Evolutionary conservation across 345 rosid species (phyloP), one percentile per base, ranked within the genome.

Genomic region (Gossypium arboreum): DNA sequence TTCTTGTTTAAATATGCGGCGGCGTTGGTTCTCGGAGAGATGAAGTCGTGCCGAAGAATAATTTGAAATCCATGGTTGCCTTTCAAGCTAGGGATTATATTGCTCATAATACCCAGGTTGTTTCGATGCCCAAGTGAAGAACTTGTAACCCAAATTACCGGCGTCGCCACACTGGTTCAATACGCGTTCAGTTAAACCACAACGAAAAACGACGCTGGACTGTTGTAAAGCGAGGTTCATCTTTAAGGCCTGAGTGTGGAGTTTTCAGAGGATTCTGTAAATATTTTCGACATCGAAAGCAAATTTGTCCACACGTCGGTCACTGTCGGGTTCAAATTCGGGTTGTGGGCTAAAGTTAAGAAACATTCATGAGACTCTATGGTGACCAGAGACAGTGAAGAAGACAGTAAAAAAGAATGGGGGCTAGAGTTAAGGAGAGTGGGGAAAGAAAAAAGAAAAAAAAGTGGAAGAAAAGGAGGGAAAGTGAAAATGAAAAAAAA

Each of bases 131-230:
- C 97, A 91, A 3, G 82, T 86, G 73, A 87, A 91, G 85, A 90
- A 93, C 66, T 81, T 87, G 75, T 91, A 93, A 50, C 94, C 98
- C 34, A 95, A 78, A 84, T 79, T 91, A 74, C 99, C 94, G 0
- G 93, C 98, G 76, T 91, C 96, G 0, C 99, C 97, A 10, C 98
- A 95, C 16, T 98, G 97, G 80, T 84, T 90, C 75, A 95, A 57
- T 8, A 95, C 97, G 8, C 96, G 91, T 75, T 90, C 97, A 3
- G 90, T 87, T 41, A 95, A 84, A 2, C 98, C 94, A 7, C 83
- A 76, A 22, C 93, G 90, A 77, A 88, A 75, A 27, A 80, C 80
- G 34, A 95, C 77, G 73, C 99, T 96, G 16, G 97, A 91, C 63
- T 90, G 87, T 68, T 86, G 85, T 51, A 93, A 84, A 43, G 93